These are phyloP conservation scores for Hypholoma sublateritium DNA, from an alignment of 768 basidiomycete species.

Conservation along the genomic window DNA sequence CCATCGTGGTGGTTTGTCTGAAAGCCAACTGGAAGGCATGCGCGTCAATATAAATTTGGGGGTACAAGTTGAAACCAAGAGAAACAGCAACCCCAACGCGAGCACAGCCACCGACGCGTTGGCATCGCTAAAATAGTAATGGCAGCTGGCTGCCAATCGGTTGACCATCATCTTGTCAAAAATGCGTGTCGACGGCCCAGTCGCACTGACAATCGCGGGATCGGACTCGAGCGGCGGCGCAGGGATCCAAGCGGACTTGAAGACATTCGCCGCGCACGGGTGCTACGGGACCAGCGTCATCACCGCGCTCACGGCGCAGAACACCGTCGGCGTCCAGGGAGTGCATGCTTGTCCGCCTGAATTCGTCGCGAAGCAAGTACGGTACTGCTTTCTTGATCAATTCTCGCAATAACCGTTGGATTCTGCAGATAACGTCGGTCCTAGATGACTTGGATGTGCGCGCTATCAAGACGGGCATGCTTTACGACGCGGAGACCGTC, in stretches of 20 bases:
- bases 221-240: conserved; percentile 86
- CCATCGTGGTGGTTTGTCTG: too few species aligned
- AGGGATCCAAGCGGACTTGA: conserved; percentile 91
- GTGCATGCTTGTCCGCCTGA: conserved; percentile 66
- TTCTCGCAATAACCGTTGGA: background rate
- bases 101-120: too few species aligned
- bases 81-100: background rate
- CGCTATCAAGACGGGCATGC: conserved; percentile 91
- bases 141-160: too few species aligned
- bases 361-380: conserved; percentile 76
- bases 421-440: conserved; percentile 63
- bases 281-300: conserved; percentile 83
- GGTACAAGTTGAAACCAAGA: background rate
- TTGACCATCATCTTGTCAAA: background rate
- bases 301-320: conserved; percentile 89
- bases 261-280: conserved; percentile 74
- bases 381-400: conserved; percentile 12
- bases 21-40: too few species aligned
- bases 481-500: conserved; percentile 60
- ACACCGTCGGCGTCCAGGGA: conserved; percentile 79
- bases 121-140: too few species aligned
- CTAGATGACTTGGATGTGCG: conserved; percentile 68
- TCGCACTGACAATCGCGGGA: conserved; percentile 72
- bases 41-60: too few species aligned
- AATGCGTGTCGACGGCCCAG: conserved; percentile 6